These are phyloP conservation scores for Echium plantagineum DNA, from an alignment of 257 asterid genomes.

Conservation along the genomic window DNA sequence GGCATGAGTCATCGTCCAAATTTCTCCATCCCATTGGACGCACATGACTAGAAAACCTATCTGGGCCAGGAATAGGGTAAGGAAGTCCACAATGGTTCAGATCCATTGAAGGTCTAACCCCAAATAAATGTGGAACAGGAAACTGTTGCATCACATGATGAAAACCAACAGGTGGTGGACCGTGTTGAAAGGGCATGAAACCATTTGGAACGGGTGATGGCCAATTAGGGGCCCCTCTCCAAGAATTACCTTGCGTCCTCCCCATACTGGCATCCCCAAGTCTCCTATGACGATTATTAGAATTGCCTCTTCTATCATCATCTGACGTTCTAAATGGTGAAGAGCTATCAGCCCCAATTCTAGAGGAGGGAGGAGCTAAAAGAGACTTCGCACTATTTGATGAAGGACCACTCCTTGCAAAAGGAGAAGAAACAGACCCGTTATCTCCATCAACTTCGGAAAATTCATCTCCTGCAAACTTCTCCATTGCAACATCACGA, in stretches of 20 bases:
- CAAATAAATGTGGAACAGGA: conserved; percentile 65
- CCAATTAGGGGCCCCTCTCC: conserved; percentile 93
- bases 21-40: conserved; percentile 81
- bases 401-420: conserved; percentile 40
- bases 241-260: conserved; percentile 68
- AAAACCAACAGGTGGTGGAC: conserved; percentile 63
- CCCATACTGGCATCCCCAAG: conserved; percentile 62
- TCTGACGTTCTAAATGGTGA: conserved; percentile 47
- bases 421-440: conserved; percentile 67
- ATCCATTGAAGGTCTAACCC: conserved; percentile 77
- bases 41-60: conserved; percentile 65
- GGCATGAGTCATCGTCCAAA: conserved; percentile 52
- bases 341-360: conserved; percentile 60
- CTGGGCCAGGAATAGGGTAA: conserved; percentile 66
- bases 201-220: conserved; percentile 82
- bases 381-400: conserved; percentile 47
- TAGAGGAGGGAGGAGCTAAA: conserved; percentile 57
- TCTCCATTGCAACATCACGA: conserved; percentile 40
- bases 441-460: conserved; percentile 60
- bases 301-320: conserved; percentile 66
- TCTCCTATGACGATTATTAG: conserved; percentile 66
- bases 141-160: conserved; percentile 79
- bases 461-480: conserved; percentile 50
- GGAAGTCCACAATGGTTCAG: conserved; percentile 59
- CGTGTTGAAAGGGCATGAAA: conserved; percentile 84